These are phyloP conservation scores for Kodamaea sp. DNA, from an alignment of 1,139 yeast species.

Conservation along the genomic window DNA sequence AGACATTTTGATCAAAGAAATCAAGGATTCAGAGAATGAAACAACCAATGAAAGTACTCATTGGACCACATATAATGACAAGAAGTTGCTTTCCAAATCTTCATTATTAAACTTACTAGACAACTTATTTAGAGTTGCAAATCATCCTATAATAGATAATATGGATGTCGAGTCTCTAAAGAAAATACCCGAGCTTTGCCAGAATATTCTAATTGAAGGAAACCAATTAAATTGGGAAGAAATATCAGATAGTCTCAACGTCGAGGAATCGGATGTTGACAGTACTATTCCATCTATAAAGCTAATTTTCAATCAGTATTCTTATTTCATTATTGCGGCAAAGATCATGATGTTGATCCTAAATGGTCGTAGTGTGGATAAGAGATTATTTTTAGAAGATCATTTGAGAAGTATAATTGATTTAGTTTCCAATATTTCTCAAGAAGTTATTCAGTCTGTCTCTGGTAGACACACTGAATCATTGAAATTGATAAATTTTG, in stretches of 20 bases:
- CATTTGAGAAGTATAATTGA: conserved; percentile 39
- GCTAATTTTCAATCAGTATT: conserved; percentile 6
- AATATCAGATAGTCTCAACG: not conserved
- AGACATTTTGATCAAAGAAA: conserved; percentile 2
- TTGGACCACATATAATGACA: conserved; percentile 7
- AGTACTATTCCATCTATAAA: not conserved
- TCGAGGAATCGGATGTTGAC: not conserved
- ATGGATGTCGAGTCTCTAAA: conserved; percentile 5
- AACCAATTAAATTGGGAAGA: conserved; percentile 6
- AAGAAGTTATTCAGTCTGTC: conserved; percentile 28
- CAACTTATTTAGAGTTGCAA: conserved; percentile 5
- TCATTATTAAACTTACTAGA: conserved; percentile 6
- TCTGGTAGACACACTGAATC: not conserved
- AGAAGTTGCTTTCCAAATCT: conserved; percentile 4
- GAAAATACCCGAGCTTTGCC: conserved; percentile 11
- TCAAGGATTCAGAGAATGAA: conserved; percentile 4
- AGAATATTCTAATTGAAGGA: conserved; percentile 4
- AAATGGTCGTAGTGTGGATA: conserved; percentile 37
- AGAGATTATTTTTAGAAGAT: conserved; percentile 43
- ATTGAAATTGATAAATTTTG: no score
- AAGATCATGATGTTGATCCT: conserved; percentile 41
- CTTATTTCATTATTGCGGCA: conserved; percentile 32
- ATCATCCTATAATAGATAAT: conserved; percentile 3
- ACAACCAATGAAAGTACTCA: conserved; percentile 1
- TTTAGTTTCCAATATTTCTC: conserved; percentile 29